These are phyloP conservation scores for Fusarium abutilonis DNA, from an alignment of 2,329 filamentous ascomycete species.

Conservation along the genomic window DNA sequence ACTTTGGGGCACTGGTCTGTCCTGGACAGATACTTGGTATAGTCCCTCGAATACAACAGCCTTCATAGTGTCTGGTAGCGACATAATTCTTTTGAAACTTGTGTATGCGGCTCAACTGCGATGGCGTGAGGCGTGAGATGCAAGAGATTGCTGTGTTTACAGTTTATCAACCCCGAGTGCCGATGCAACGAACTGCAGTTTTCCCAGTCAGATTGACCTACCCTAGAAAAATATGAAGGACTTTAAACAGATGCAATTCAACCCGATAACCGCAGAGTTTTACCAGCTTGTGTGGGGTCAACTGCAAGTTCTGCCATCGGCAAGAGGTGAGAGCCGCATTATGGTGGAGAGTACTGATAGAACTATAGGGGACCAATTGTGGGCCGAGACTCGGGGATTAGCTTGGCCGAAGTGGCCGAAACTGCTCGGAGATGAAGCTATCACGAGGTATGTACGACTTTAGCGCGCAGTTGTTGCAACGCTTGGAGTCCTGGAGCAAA, in stretches of 20 bases:
- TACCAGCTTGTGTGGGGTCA: conserved; percentile 25
- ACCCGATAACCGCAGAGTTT: conserved; percentile 3
- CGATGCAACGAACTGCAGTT: not conserved
- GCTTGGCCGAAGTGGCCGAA: not conserved
- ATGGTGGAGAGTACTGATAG: conserved; percentile 22
- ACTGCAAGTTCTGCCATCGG: conserved; percentile 32
- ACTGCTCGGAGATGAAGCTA: not conserved
- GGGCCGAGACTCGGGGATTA: not conserved
- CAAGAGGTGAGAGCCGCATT: conserved; percentile 7
- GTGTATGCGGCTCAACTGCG: not conserved
- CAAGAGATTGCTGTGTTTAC: not conserved
- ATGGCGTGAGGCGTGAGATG: not conserved
- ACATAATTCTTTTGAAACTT: conserved; percentile 39
- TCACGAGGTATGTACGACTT: not conserved
- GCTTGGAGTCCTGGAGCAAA: not conserved
- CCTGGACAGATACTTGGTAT: conserved; percentile 77
- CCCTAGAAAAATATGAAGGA: not conserved
- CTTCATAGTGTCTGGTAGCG: conserved; percentile 72
- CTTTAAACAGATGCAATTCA: not conserved
- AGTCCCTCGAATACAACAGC: conserved; percentile 89
- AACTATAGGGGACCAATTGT: not conserved
- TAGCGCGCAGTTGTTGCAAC: not conserved
- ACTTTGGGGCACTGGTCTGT: conserved; percentile 78
- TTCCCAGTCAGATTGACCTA: not conserved
- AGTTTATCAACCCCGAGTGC: not conserved